Conservation (phyloP, 352 stramenopile species). For the Phytopythium ostracodes region DNA sequence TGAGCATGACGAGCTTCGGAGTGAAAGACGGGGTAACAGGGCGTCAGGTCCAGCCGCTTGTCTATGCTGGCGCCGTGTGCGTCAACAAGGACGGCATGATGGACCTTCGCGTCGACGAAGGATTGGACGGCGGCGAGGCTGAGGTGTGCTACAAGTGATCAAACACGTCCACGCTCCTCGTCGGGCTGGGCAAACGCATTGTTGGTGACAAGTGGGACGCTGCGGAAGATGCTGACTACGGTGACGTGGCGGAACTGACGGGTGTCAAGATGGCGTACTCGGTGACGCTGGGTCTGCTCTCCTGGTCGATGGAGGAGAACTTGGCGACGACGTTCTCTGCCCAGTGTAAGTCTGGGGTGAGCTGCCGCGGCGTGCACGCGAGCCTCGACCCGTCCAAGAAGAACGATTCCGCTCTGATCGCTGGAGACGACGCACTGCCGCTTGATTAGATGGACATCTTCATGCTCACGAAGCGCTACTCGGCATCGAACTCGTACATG, state of each 20-base stretch:
- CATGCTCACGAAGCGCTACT: background rate
- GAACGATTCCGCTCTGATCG: background rate
- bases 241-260: background rate
- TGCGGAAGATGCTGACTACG: background rate
- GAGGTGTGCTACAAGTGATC: conserved; percentile 1
- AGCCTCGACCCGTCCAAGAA: background rate
- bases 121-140: background rate
- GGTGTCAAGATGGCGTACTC: conserved; percentile 6
- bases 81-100: conserved; percentile 9
- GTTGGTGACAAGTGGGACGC: background rate
- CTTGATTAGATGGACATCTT: conserved; percentile 2
- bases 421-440: background rate
- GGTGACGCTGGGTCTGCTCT: conserved; percentile 18
- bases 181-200: conserved; percentile 4
- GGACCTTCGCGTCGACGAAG: conserved; percentile 6
- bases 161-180: conserved; percentile 9
- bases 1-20: background rate
- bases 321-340: background rate
- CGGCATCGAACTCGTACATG: background rate
- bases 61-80: conserved; percentile 14
- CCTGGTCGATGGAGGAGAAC: conserved; percentile 4
- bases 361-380: background rate
- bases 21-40: background rate
- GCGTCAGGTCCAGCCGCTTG: background rate
- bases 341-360: background rate